Conservation (phyloP, 2,329 filamentous ascomycete genomes). For the Tolypocladium cylindrosporum region DNA sequence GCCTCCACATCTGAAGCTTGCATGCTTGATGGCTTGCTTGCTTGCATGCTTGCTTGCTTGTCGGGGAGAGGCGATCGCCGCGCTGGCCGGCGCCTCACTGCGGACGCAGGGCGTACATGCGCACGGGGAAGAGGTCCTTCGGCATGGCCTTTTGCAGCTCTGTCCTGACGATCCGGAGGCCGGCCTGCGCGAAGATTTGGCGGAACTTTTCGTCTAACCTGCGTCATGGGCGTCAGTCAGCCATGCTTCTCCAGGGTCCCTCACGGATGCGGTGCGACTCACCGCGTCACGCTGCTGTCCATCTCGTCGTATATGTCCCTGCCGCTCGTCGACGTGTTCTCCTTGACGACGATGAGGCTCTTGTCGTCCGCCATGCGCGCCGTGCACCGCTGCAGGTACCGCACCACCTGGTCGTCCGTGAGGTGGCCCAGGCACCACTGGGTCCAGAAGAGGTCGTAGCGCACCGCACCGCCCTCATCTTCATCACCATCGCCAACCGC, state of each 20-base stretch:
- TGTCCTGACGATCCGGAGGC: constrained; percentile 52
- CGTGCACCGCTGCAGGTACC: constrained; percentile 53
- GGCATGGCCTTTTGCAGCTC: constrained; percentile 60
- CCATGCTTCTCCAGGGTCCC: neutral
- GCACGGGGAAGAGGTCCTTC: constrained; percentile 55
- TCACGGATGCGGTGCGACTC: constrained; percentile 4
- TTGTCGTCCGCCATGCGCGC: constrained; percentile 8
- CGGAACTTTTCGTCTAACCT: constrained; percentile 63
- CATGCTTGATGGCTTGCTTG: neutral
- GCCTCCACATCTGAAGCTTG: neutral
- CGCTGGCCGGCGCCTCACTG: neutral
- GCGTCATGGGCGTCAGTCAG: neutral
- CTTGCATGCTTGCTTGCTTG: no score
- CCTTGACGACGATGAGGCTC: constrained; percentile 28
- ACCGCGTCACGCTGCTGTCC: constrained; percentile 66
- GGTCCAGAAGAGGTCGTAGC: constrained; percentile 72
- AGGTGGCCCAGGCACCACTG: constrained; percentile 82
- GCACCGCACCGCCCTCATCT: constrained; percentile 13
- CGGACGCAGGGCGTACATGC: constrained; percentile 55
- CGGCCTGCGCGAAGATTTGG: constrained; percentile 56
- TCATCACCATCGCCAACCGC: neutral
- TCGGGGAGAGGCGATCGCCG: neutral
- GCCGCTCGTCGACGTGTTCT: constrained; percentile 52
- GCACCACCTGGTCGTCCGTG: constrained; percentile 61
- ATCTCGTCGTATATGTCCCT: constrained; percentile 52